These are phyloP conservation scores for Porcisia hertigi DNA, from an alignment of 208 protist genomes.

Conservation along the genomic window DNA sequence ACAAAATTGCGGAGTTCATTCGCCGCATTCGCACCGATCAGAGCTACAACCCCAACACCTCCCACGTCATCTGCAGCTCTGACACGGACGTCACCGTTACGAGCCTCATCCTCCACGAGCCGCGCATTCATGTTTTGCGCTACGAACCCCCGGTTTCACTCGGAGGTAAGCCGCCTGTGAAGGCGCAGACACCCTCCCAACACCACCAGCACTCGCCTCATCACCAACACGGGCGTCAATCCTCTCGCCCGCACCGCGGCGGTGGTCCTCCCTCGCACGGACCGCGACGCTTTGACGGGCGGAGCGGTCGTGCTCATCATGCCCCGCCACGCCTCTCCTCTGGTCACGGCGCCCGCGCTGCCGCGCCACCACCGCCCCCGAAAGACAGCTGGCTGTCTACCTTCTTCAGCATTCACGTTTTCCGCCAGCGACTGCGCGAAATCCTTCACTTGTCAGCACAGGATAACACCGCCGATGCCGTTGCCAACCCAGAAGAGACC, in stretches of 20 bases:
- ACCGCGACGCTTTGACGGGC: conserved; percentile 20
- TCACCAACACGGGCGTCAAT: conserved; percentile 1
- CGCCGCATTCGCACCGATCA: conserved; percentile 74
- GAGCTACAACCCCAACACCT: conserved; percentile 97
- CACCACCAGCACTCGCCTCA: conserved; percentile 8
- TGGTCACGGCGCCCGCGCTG: neutral
- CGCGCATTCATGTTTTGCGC: conserved; percentile 95
- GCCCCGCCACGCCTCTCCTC: neutral
- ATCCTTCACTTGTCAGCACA: conserved; percentile 35
- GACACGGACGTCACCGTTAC: conserved; percentile 99
- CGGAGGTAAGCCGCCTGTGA: conserved; percentile 35
- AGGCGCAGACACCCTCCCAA: conserved; percentile 12
- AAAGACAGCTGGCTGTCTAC: conserved; percentile 76
- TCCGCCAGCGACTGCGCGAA: conserved; percentile 66
- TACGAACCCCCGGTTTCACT: conserved; percentile 92
- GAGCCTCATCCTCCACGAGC: conserved; percentile 97
- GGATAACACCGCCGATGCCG: conserved; percentile 4
- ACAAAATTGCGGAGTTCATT: conserved; percentile 89
- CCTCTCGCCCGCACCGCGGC: conserved; percentile 12
- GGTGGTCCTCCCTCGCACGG: conserved; percentile 12
- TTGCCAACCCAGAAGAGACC: conserved; percentile 9
- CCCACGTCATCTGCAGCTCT: conserved; percentile 98
- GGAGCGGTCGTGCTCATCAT: conserved; percentile 5
- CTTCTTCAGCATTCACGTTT: conserved; percentile 87
- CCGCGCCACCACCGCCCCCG: conserved; percentile 8